These are phyloP conservation scores for Dactylellina drechsleri DNA, from an alignment of 2,329 filamentous ascomycete species.

Conservation along the genomic window DNA sequence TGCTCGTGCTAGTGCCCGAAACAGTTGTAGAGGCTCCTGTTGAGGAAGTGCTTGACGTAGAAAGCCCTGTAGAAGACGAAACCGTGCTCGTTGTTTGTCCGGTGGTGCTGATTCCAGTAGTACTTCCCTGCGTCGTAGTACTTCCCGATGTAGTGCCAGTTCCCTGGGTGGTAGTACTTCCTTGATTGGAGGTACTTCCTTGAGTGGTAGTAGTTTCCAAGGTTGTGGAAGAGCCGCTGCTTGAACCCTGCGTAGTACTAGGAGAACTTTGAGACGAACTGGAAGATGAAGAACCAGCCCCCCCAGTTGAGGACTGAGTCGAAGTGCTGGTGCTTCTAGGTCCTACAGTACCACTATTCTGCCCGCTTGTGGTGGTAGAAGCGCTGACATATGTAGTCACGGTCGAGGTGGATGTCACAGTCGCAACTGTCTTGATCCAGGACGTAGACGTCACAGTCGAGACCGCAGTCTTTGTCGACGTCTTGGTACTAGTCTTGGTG, in stretches of 20 bases:
- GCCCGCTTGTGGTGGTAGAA: background rate
- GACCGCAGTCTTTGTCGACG: background rate
- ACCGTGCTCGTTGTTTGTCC: background rate
- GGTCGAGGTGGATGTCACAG: conserved; percentile 5
- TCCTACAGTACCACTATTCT: background rate
- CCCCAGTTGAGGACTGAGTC: background rate
- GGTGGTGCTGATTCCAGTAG: background rate
- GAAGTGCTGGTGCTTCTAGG: background rate
- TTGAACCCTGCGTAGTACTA: background rate
- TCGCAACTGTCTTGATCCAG: conserved; percentile 11
- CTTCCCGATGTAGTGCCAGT: conserved; percentile 2
- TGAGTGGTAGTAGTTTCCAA: background rate
- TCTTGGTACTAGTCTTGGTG: background rate
- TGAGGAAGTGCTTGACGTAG: background rate
- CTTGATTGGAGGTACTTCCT: no score
- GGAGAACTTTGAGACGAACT: background rate
- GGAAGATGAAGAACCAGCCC: background rate
- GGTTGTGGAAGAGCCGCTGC: background rate
- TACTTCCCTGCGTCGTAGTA: background rate
- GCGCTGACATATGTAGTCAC: conserved; percentile 3
- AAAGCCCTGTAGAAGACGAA: no score
- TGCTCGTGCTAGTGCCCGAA: background rate
- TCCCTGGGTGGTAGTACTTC: background rate
- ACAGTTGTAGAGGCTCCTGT: no score
- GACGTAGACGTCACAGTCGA: background rate